Evolutionary conservation across 345 rosid genomes (phyloP).

Genomic region (Capsella bursapastoris): DNA sequence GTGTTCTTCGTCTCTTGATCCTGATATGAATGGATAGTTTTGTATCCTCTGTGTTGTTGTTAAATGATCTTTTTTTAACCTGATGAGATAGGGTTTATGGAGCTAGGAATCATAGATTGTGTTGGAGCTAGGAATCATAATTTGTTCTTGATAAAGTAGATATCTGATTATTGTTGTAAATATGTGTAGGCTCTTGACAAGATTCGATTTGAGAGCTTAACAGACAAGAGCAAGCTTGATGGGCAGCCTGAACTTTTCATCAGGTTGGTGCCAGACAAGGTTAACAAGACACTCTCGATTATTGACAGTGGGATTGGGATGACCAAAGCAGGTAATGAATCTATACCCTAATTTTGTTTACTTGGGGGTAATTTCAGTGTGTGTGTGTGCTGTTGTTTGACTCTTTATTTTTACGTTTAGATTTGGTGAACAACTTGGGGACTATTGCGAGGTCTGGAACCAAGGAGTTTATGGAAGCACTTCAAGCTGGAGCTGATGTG

Average conservation of each 20-base stretch:
- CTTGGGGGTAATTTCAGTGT: neutral
- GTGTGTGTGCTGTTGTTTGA: neutral
- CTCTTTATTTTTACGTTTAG: conserved; percentile 42
- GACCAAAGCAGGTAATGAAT: conserved; percentile 77
- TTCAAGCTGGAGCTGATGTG: conserved; percentile 93
- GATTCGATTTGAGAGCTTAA: conserved; percentile 75
- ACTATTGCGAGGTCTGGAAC: conserved; percentile 95
- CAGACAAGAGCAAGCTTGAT: conserved; percentile 89
- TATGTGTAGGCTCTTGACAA: conserved; percentile 73
- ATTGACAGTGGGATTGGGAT: conserved; percentile 84
- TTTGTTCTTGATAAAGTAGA: too few relatives aligned
- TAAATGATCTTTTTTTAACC: too few relatives aligned
- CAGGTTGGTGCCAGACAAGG: conserved; percentile 72
- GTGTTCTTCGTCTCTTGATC: neutral
- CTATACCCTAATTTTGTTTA: neutral
- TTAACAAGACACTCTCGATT: conserved; percentile 71
- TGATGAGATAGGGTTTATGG: too few relatives aligned
- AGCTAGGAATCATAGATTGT: too few relatives aligned
- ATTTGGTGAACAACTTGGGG: conserved; percentile 86
- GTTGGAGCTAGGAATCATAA: too few relatives aligned
- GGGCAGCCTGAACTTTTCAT: conserved; percentile 85
- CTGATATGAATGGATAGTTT: neutral
- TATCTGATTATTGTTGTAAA: neutral
- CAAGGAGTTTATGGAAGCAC: conserved; percentile 91
- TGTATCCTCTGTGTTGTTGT: neutral